Percentiles rank a stretch among this genome's conserved stretches.
Conservation (phyloP, 1,284 basidiomycete genomes). For the Naganishia sp. region DNA sequence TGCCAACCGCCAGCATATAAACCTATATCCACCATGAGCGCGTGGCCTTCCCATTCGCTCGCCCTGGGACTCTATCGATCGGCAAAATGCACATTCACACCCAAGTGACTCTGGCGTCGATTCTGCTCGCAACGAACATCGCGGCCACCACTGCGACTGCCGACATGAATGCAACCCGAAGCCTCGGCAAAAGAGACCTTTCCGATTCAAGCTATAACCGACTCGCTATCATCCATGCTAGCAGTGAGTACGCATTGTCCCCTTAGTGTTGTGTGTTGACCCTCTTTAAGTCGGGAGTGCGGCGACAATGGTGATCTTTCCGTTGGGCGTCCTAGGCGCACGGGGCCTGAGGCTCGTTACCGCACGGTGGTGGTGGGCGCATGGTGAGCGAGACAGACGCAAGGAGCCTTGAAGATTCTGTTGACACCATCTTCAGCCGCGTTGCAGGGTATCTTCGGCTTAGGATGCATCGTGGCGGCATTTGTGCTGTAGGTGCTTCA, state of each 20-base stretch:
- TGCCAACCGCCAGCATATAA: no score
- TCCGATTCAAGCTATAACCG: slow-evolving; percentile 8
- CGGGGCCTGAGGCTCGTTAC: slow-evolving; percentile 11
- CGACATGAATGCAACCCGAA: not conserved
- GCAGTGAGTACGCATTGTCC: not conserved
- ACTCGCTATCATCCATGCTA: slow-evolving; percentile 21
- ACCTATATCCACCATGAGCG: no score
- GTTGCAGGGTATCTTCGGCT: slow-evolving; percentile 21
- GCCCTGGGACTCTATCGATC: no score
- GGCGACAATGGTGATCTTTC: slow-evolving; percentile 24
- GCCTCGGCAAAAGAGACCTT: slow-evolving; percentile 9
- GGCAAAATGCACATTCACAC: not conserved
- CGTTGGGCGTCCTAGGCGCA: slow-evolving; percentile 6
- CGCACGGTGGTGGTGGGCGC: slow-evolving; percentile 22
- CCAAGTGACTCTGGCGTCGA: not conserved
- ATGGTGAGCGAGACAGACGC: slow-evolving; percentile 5
- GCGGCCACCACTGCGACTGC: slow-evolving; percentile 1
- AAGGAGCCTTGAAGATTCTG: not conserved
- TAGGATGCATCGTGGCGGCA: slow-evolving; percentile 18
- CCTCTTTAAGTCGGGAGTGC: slow-evolving; percentile 8
- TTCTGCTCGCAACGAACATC: not conserved
- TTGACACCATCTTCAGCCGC: not conserved
- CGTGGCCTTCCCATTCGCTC: no score
- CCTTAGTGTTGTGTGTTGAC: not conserved
- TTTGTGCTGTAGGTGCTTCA: slow-evolving; percentile 7